Base-by-base conservation (phyloP, 2,329 filamentous ascomycete species). In the Aspergillus versicolor region DNA sequence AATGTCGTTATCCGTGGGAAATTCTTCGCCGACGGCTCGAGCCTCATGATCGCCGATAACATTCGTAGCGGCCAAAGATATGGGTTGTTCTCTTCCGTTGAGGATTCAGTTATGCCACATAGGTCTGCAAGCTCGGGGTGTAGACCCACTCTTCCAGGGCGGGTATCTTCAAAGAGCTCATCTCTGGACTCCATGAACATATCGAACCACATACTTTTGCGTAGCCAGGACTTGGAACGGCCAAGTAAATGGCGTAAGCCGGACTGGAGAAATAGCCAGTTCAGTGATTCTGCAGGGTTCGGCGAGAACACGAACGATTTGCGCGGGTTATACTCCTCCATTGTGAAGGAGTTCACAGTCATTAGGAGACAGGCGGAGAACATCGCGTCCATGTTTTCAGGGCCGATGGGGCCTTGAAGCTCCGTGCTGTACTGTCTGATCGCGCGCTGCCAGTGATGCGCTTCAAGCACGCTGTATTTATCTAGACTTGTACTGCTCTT, bases 311-410 rank as follows among this genome's bases (percentile, higher is more conserved):
- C 66, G 60, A 73, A 75, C 2, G 73, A 75, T 48, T 65, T 43
- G 24, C 59, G 64, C 0, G 73, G 71, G 53, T 63, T 65, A 57
- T 66, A 73, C n/a, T 65, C 61, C 9, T 69, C 65, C 5, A 69
- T 61, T 6, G 58, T 52, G 53, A 76, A 75, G 19, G 72, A 67
- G 55, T 73, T 68, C 38, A 72, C 63, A 13, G 69, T 69, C 55
- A 76, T 62, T 27, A 77, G 62, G 55, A 77, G 65, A 45, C 73
- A 74, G 37, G 71, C 66, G 2, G 72, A 73, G 57, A 75, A 70
- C 4, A 77, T 65, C 2, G 65, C 65, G 58, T 74, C 72, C 67
- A 75, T 76, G 58, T 75, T 76, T 5, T 71, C 47, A 5, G 58
- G 53, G 3, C 63, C 63, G 21, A 72, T 60, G 7, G 61, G 57